Evolutionary conservation across 2,329 filamentous ascomycete species (phyloP), one percentile per base, ranked within the genome.

Genomic region (Verticillium isaacii): DNA sequence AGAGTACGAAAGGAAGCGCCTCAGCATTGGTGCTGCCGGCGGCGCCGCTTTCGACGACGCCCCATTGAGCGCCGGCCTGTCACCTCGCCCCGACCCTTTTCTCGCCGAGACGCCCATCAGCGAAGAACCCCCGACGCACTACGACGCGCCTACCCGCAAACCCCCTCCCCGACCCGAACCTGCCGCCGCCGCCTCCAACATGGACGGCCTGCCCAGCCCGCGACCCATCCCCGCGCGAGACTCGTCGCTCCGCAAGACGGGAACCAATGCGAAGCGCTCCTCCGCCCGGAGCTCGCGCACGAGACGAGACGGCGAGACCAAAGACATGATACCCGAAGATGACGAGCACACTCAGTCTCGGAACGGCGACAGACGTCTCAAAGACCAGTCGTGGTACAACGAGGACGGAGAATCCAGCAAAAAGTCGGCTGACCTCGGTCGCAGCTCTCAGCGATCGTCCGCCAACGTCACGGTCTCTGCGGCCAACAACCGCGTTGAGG

Each of bases 171-270:
- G n/a, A 19, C 37, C 25, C 8, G 23, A 39, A n/a, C 29, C 17
- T 25, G 58, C 41, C n/a, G 36, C 23, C 12, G 15, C 34, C 17
- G 32, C 41, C 29, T 29, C 29, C 29, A 29, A 29, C n/a, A 63
- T 61, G 63, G 57, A 75, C 71, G 36, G 74, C 73, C 23, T 54
- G 60, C 59, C 25, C 11, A 82, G 77, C 60, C 80, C 82, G 2
- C 78, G 83, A 57, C 74, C 81, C 8, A 90, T 92, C 60, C 89
- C 90, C 0, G 73, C 80, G 8, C 83, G 89, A 61, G 88, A 90
- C 61, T 92, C 89, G 1, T 92, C 89, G 41, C 75, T 91, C 39
- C 78, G 84, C 58, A 89, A 84, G 67, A 54, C 41, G 15, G 80
- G 83, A 1, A 74, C 78, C 23, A 80, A 78, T 54, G 78, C 76